phyloP scores from a whole-genome alignment of 495 filamentous ascomycete genomes.

The Xanthoparmelia taractica region DNA sequence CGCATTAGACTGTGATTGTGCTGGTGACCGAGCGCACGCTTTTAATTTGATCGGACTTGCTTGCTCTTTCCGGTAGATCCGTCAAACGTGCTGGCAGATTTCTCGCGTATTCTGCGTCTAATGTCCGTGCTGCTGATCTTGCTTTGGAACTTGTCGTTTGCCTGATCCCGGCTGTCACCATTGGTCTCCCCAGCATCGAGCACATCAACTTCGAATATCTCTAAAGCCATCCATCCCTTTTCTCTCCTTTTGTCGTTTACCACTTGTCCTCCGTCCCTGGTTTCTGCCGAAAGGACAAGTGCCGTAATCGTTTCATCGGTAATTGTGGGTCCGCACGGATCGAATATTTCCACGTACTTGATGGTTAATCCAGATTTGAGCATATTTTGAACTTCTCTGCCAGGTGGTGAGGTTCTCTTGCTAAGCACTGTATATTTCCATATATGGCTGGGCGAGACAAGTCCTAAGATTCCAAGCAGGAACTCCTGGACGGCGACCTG shows the following conservation, averaged over 20 bases:
- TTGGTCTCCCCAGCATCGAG: constrained; percentile 59
- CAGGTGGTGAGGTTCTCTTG: constrained; percentile 41
- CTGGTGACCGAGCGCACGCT: constrained; percentile 5
- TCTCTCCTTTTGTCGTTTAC: constrained; percentile 74
- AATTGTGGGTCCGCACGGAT: constrained; percentile 87
- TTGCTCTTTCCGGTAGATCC: constrained; percentile 1
- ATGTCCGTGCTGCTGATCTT: constrained; percentile 89
- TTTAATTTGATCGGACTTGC: background rate
- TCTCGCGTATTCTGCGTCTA: constrained; percentile 41
- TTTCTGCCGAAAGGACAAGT: constrained; percentile 85
- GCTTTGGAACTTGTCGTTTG: constrained; percentile 53
- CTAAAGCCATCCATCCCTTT: constrained; percentile 67
- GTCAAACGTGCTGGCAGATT: constrained; percentile 3
- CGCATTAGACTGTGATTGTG: constrained; percentile 1
- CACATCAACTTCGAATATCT: constrained; percentile 88
- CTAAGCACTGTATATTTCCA: constrained; percentile 30
- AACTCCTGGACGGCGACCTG: constrained; percentile 62
- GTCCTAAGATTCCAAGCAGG: constrained; percentile 60
- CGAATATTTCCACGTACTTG: constrained; percentile 74
- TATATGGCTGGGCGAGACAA: constrained; percentile 32
- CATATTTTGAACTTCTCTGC: constrained; percentile 42
- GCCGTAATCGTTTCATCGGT: constrained; percentile 71
- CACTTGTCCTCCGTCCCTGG: constrained; percentile 68
- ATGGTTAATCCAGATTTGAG: constrained; percentile 46
- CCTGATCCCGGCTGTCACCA: constrained; percentile 27